Conservation (phyloP, 768 basidiomycete genomes). For the Hortiboletus flavorubellus region DNA sequence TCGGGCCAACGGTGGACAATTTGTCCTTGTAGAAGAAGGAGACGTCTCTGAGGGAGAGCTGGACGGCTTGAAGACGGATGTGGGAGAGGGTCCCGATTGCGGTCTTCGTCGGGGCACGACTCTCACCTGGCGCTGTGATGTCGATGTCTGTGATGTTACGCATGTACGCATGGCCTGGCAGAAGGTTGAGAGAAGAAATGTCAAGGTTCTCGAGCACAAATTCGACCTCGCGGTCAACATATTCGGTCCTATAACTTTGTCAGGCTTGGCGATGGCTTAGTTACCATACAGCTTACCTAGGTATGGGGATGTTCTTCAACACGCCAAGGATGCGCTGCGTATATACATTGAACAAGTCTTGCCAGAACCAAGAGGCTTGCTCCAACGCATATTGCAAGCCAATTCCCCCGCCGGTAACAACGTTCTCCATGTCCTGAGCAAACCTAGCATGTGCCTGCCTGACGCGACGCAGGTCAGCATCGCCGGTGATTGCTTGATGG, state of each 20-base stretch:
- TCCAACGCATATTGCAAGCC: slow-evolving; percentile 54
- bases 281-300: slow-evolving; percentile 42
- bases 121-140: slow-evolving; percentile 41
- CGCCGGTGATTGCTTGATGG: slow-evolving; percentile 43
- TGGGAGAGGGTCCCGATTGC: slow-evolving; percentile 63
- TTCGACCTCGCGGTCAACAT: slow-evolving; percentile 63
- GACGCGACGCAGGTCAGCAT: slow-evolving; percentile 47
- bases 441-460: slow-evolving; percentile 48
- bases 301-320: slow-evolving; percentile 65
- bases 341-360: slow-evolving; percentile 80
- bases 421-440: slow-evolving; percentile 47
- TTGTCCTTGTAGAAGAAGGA: slow-evolving; percentile 77
- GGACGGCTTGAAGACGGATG: slow-evolving; percentile 61
- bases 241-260: slow-evolving; percentile 53
- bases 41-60: slow-evolving; percentile 58
- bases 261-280: not conserved
- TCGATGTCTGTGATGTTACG: slow-evolving; percentile 67
- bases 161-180: slow-evolving; percentile 68
- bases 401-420: slow-evolving; percentile 35
- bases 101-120: slow-evolving; percentile 38
- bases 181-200: slow-evolving; percentile 60
- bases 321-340: slow-evolving; percentile 52
- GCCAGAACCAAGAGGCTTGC: slow-evolving; percentile 72
- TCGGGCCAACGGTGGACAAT: slow-evolving; percentile 47
- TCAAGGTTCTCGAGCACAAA: slow-evolving; percentile 75